Percentiles rank a stretch among this genome's conserved stretches.
phyloP scores from a whole-genome alignment of 768 basidiomycete genomes.

The Podaxis mareebaensis region DNA sequence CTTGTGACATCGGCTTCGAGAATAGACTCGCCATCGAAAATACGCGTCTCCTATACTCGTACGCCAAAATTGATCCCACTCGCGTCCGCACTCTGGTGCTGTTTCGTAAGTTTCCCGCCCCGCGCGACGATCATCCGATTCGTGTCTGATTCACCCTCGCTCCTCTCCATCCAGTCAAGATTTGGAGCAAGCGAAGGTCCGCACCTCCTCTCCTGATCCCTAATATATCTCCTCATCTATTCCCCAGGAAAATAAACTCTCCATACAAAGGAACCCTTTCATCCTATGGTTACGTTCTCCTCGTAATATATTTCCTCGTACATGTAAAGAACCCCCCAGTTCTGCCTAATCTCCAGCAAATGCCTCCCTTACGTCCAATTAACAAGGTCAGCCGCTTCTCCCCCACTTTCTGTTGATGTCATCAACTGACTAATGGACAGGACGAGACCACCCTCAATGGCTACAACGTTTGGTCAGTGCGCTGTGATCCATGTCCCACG shows the following conservation, averaged over 20 bases:
- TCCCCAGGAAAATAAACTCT: conserved; percentile 90
- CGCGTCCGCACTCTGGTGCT: conserved; percentile 92
- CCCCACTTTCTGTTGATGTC: conserved; percentile 1
- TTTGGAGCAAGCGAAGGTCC: conserved; percentile 95
- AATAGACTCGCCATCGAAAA: conserved; percentile 97
- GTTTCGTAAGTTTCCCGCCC: conserved; percentile 71
- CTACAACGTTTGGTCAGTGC: conserved; percentile 74
- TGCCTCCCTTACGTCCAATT: conserved; percentile 88
- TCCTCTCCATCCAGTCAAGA: conserved; percentile 70
- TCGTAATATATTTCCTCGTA: conserved; percentile 96
- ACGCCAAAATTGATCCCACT: conserved; percentile 95
- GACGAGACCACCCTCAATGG: conserved; percentile 81
- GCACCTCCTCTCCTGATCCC: conserved; percentile 18
- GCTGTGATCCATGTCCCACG: not conserved
- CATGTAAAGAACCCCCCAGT: conserved; percentile 98
- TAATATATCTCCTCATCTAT: conserved; percentile 10
- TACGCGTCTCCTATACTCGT: conserved; percentile 93
- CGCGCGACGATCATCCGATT: conserved; percentile 11
- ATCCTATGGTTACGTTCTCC: conserved; percentile 95
- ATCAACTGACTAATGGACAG: conserved; percentile 35
- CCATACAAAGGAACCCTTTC: conserved; percentile 96
- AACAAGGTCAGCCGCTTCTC: conserved; percentile 51
- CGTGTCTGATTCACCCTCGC: conserved; percentile 15
- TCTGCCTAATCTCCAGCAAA: conserved; percentile 92
- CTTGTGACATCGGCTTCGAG: conserved; percentile 98